Evolutionary conservation across 768 basidiomycete genomes (phyloP).

Genomic region (Lyophyllum atratum): DNA sequence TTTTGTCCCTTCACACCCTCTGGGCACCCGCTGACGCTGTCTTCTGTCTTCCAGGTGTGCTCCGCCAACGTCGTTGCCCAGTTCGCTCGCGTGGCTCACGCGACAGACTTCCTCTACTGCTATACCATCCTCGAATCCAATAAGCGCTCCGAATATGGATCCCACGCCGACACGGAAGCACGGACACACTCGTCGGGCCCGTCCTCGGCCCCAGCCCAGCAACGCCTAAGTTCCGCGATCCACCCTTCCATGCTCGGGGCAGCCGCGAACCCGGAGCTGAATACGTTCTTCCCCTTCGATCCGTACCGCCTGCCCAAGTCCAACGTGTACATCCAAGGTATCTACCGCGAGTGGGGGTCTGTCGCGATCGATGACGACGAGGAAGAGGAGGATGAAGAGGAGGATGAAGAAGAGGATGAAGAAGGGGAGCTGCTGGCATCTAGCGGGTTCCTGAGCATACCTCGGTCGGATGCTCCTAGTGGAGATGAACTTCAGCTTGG

Average conservation of each 20-base stretch:
- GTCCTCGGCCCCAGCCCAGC: neutral
- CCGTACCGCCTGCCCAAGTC: conserved; percentile 90
- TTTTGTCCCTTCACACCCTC: neutral
- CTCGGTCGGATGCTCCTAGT: conserved; percentile 13
- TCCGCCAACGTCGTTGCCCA: conserved; percentile 88
- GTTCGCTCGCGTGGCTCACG: conserved; percentile 91
- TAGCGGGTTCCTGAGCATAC: conserved; percentile 17
- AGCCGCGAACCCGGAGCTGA: conserved; percentile 66
- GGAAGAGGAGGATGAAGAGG: conserved; percentile 60
- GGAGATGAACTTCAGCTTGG: conserved; percentile 58
- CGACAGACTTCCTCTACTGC: conserved; percentile 91
- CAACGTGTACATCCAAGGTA: conserved; percentile 69
- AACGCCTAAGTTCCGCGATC: conserved; percentile 3
- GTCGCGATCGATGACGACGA: conserved; percentile 80
- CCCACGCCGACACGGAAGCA: conserved; percentile 22
- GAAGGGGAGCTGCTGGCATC: conserved; percentile 12
- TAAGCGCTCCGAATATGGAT: conserved; percentile 59
- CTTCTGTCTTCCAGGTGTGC: conserved; percentile 61
- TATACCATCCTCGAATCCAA: conserved; percentile 92
- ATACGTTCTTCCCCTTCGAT: conserved; percentile 98
- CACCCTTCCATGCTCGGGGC: conserved; percentile 31
- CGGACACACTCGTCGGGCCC: neutral
- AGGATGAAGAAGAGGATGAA: conserved; percentile 31
- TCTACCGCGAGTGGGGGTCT: conserved; percentile 89
- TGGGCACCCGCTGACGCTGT: neutral